Evolutionary conservation across 169 alveolate species (phyloP), one percentile per base, ranked within the genome.

Genomic region (Theileria luwenshuni): DNA sequence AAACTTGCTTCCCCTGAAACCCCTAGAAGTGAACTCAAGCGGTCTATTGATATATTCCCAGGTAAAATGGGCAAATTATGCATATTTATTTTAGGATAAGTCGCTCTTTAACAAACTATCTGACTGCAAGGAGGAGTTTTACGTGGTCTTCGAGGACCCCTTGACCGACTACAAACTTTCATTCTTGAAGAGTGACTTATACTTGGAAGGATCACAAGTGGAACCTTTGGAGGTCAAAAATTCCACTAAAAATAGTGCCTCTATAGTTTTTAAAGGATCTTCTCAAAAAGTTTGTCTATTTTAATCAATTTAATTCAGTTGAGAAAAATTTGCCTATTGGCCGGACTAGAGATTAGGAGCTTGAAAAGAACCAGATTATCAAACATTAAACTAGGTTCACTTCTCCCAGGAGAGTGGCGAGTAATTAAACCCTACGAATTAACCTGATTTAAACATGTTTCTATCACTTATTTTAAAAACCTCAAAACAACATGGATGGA

Each of bases 401-500:
- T 81, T 35, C 47, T 64, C 30, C 75, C 63, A 15, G 89, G 89
- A 19, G 33, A 41, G 63, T 81, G 89, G 89, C 42, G 47, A 51
- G 59, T 72, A 28, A n/a, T 81, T 33, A 49, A 75, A 21, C 13
- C 68, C 25, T 81, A 73, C 47, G 74, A 81, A 7, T 61, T 81
- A n/a, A 38, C 70, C 1, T 68, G 21, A 15, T 3, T 67, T 2
- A 42, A 27, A 1, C 35, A 65, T 73, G 76, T 56, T 35, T 21
- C 17, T 59, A 25, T 27, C 86, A 10, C 7, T 54, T 5, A 12
- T 43, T 54, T 32, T 76, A 38, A 25, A 23, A 19, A 10, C 76
- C 3, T 79, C 87, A 13, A 69, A 64, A 59, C 76, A 79, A 49
- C 87, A 79, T 41, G 89, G 89, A 21, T 81, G 89, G 89, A 43